phyloP scores from a whole-genome alignment of 306 rosid genomes.

The Cucurbita argyrosperma region DNA sequence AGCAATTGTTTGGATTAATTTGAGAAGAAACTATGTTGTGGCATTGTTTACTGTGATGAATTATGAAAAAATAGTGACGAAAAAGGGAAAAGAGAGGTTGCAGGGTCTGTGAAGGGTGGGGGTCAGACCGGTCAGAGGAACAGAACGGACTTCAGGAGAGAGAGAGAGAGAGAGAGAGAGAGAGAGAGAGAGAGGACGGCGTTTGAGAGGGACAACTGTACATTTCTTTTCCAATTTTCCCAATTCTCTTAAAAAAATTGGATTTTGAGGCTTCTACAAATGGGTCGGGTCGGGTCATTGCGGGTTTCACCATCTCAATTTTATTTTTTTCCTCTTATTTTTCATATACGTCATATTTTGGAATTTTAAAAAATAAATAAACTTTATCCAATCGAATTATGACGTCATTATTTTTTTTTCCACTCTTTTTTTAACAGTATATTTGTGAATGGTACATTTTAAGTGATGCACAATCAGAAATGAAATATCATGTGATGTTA shows the following conservation, averaged over 20 bases:
- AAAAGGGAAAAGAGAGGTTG: background rate
- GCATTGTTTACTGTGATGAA: background rate
- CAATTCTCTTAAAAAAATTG: background rate
- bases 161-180: background rate
- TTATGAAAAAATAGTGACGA: background rate
- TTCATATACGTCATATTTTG: background rate
- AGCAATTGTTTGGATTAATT: background rate
- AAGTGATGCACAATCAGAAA: no score
- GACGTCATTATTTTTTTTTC: background rate
- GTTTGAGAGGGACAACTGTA: background rate
- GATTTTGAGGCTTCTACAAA: background rate
- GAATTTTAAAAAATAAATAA: background rate
- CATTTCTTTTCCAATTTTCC: background rate
- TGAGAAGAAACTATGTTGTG: background rate
- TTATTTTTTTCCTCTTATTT: background rate
- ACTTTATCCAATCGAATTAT: background rate
- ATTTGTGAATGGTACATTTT: no score
- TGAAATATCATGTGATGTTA: no score
- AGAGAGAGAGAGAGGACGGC: background rate
- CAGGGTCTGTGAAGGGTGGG: conserved; percentile 5
- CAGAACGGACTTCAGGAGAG: conserved; percentile 7
- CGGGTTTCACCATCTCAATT: background rate
- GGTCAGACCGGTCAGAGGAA: conserved; percentile 6
- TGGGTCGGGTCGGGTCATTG: background rate
- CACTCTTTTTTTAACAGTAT: no score